phyloP scores from a whole-genome alignment of 176 grass and related monocot species.

The Triticum turgidum region DNA sequence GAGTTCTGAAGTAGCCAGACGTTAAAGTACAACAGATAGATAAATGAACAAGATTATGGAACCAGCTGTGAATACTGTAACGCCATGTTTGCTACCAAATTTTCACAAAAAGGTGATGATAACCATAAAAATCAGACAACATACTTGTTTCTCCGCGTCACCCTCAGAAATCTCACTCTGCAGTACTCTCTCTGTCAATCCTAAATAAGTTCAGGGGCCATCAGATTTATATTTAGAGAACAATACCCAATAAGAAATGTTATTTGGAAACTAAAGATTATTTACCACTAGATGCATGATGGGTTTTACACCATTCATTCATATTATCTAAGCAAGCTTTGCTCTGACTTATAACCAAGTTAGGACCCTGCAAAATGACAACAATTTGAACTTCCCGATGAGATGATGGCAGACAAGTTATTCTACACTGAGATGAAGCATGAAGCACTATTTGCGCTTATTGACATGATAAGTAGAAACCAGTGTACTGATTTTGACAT shows the following conservation, averaged over 20 bases:
- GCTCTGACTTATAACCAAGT: slow-evolving; percentile 78
- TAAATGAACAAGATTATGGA: neutral
- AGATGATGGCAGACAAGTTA: neutral
- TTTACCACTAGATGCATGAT: slow-evolving; percentile 82
- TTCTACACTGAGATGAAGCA: neutral
- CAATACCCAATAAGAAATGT: neutral
- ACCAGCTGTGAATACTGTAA: neutral
- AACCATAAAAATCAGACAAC: neutral
- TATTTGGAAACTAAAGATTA: slow-evolving; percentile 3
- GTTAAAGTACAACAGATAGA: neutral
- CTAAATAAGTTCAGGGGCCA: slow-evolving; percentile 35
- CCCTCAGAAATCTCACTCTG: slow-evolving; percentile 58
- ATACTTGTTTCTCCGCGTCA: slow-evolving; percentile 79
- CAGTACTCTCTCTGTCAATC: slow-evolving; percentile 69
- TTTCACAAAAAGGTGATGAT: neutral
- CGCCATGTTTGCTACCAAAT: neutral
- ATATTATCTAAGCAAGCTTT: slow-evolving; percentile 85
- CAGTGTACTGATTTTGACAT: neutral
- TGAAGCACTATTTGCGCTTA: neutral
- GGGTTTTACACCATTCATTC: slow-evolving; percentile 77
- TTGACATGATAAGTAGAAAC: neutral
- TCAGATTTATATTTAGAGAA: slow-evolving; percentile 11
- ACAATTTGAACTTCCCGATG: slow-evolving; percentile 30
- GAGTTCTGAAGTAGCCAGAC: neutral
- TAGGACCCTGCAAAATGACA: slow-evolving; percentile 62